These are phyloP conservation scores for Naganishia cerealis DNA, from an alignment of 1,284 basidiomycete genomes.

Conservation along the genomic window DNA sequence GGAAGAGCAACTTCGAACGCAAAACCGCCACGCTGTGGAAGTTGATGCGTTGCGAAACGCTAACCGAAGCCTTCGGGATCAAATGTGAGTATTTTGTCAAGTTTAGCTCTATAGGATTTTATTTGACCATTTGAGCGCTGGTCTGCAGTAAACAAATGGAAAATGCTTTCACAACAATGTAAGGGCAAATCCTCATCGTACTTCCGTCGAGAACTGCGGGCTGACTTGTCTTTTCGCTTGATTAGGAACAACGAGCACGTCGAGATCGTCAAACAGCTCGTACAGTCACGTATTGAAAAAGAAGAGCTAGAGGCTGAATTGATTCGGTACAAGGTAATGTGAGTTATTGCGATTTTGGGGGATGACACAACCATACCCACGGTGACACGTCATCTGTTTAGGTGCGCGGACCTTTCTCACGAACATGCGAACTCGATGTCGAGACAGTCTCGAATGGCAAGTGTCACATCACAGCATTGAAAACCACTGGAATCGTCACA, in stretches of 20 bases:
- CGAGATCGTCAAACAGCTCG: conserved; percentile 74
- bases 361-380: conserved; percentile 4
- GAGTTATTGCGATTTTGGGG: conserved; percentile 7
- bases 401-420: conserved; percentile 86
- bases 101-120: neutral
- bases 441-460: conserved; percentile 55
- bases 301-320: conserved; percentile 88
- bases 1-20: conserved; percentile 66
- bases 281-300: conserved; percentile 76
- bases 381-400: conserved; percentile 45
- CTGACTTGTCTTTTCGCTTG: conserved; percentile 13
- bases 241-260: conserved; percentile 53
- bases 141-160: conserved; percentile 71
- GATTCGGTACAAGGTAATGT: conserved; percentile 76
- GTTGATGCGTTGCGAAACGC: conserved; percentile 74
- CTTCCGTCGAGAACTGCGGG: conserved; percentile 7
- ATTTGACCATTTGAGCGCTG: neutral
- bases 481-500: neutral
- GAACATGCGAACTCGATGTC: conserved; percentile 74
- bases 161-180: conserved; percentile 71
- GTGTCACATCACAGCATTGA: neutral
- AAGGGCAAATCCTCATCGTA: conserved; percentile 54
- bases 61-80: conserved; percentile 72
- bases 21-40: conserved; percentile 75
- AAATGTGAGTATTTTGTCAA: conserved; percentile 64